These are phyloP conservation scores for Astrothelium subdiscretum DNA, from an alignment of 495 filamentous ascomycete genomes.

Conservation along the genomic window DNA sequence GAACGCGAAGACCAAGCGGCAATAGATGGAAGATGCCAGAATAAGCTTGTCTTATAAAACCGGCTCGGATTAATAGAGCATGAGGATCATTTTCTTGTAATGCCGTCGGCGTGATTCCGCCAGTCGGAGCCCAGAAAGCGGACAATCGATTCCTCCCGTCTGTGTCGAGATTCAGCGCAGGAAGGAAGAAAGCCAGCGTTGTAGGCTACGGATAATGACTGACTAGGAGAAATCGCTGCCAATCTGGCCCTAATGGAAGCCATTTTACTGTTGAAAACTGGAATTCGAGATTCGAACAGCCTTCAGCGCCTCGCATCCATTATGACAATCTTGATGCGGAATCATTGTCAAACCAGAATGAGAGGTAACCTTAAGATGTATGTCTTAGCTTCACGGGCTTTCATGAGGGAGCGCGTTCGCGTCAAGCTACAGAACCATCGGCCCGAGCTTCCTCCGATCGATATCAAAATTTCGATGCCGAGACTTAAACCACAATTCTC, in stretches of 20 bases:
- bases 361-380: no score
- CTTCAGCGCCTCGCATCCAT: no score
- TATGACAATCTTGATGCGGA: background rate
- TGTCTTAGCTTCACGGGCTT: no score
- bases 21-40: constrained; percentile 89
- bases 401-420: background rate
- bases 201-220: no score
- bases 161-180: background rate
- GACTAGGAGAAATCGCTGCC: background rate
- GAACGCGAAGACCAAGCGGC: constrained; percentile 78
- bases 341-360: no score
- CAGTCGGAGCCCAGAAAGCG: constrained; percentile 65
- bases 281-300: no score
- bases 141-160: constrained; percentile 46
- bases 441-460: background rate
- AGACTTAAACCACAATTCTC: background rate
- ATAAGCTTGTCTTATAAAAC: constrained; percentile 77
- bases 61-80: constrained; percentile 60
- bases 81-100: constrained; percentile 50
- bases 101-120: constrained; percentile 51
- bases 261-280: no score
- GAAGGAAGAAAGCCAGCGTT: background rate
- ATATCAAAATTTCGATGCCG: background rate
- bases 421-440: background rate
- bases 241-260: background rate